phyloP scores from a whole-genome alignment of 202 grass and related monocot species.

The Panicum hallii region DNA sequence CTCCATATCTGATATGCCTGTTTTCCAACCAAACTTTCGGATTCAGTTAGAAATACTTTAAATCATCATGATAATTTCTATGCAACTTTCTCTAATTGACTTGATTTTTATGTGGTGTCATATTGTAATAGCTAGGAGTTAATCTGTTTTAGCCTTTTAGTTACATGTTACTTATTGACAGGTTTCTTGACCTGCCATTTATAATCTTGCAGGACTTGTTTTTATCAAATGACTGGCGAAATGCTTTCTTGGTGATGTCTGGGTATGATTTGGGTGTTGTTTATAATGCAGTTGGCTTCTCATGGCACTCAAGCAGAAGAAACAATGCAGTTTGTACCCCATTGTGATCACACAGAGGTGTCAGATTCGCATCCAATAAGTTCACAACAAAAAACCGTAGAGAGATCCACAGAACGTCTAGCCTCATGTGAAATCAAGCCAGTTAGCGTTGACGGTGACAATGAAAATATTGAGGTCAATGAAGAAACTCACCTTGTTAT shows the following conservation, averaged over 20 bases:
- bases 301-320: constrained; percentile 54
- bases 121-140: neutral
- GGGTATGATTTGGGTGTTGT: constrained; percentile 63
- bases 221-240: constrained; percentile 39
- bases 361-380: constrained; percentile 49
- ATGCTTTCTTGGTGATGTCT: constrained; percentile 47
- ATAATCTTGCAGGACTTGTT: constrained; percentile 48
- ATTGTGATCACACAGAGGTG: constrained; percentile 36
- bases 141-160: constrained; percentile 5
- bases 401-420: constrained; percentile 40
- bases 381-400: constrained; percentile 34
- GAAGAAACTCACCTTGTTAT: constrained; percentile 67
- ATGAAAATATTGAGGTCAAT: constrained; percentile 45
- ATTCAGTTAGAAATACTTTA: constrained; percentile 25
- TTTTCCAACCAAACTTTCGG: neutral
- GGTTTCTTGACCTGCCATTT: neutral
- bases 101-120: neutral
- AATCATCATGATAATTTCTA: constrained; percentile 14
- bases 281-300: constrained; percentile 78
- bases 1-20: neutral
- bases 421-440: constrained; percentile 72
- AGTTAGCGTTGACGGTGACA: constrained; percentile 42
- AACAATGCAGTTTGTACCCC: constrained; percentile 36
- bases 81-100: neutral
- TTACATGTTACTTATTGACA: constrained; percentile 11